Conservation (phyloP, 2,329 filamentous ascomycete genomes). For the Fusarium albosuccineum region DNA sequence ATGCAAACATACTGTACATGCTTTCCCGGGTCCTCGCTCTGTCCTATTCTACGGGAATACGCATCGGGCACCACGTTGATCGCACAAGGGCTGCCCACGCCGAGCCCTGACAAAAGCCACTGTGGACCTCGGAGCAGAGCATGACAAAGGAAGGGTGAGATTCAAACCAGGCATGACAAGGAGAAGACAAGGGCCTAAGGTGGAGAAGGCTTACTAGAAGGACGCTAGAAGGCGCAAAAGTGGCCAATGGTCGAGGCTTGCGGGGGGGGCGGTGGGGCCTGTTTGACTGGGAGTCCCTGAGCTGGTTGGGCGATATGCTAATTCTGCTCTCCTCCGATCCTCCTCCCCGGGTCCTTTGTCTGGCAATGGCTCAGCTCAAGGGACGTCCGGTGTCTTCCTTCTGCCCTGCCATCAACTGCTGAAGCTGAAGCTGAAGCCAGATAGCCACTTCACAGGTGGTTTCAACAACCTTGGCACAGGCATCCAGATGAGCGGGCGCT, state of each 20-base stretch:
- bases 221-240: constrained; percentile 45
- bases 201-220: constrained; percentile 41
- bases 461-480: neutral
- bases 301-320: neutral
- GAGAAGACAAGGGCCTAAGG: constrained; percentile 9
- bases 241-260: constrained; percentile 27
- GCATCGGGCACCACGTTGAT: constrained; percentile 23
- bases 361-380: neutral
- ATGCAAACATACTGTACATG: constrained; percentile 14
- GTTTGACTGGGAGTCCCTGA: neutral
- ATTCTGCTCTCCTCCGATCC: neutral
- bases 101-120: constrained; percentile 19
- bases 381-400: neutral
- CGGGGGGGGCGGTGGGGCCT: constrained; percentile 20
- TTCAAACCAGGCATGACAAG: constrained; percentile 19
- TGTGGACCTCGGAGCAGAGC: neutral
- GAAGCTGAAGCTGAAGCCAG: neutral
- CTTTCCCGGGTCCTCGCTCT: constrained; percentile 3
- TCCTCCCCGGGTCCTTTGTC: constrained; percentile 1
- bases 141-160: constrained; percentile 13
- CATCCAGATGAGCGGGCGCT: neutral
- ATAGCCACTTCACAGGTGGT: neutral
- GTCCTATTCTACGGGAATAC: constrained; percentile 14
- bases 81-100: neutral
- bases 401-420: constrained; percentile 5